Percentiles rank a stretch among this genome's conserved stretches.
These are phyloP conservation scores for Ceratocystis albifundus DNA, from an alignment of 2,329 filamentous ascomycete genomes.

Conservation along the genomic window DNA sequence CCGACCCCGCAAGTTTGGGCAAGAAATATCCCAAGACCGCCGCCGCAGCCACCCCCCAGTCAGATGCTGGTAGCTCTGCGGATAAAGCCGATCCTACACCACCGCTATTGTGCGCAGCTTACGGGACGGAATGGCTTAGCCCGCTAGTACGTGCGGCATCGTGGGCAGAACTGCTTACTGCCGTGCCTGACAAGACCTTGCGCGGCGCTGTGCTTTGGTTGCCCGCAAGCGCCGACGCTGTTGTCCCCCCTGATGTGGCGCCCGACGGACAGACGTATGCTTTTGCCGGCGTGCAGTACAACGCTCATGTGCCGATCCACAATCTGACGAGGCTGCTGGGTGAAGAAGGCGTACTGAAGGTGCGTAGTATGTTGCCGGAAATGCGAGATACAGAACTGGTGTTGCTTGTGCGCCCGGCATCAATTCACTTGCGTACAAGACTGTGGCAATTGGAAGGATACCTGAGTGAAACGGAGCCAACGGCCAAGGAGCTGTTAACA, in stretches of 20 bases:
- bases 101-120: background rate
- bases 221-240: constrained; percentile 15
- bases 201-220: constrained; percentile 39
- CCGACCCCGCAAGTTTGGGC: constrained; percentile 18
- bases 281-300: constrained; percentile 30
- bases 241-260: constrained; percentile 25
- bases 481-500: too few relatives aligned
- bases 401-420: constrained; percentile 35
- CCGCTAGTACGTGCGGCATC: constrained; percentile 28
- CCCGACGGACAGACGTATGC: constrained; percentile 38
- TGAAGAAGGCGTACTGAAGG: constrained; percentile 32
- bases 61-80: constrained; percentile 18
- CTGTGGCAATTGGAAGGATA: constrained; percentile 52
- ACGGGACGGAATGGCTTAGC: background rate
- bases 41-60: constrained; percentile 10
- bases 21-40: constrained; percentile 23
- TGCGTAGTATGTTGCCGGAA: constrained; percentile 31
- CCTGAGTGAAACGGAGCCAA: constrained; percentile 1
- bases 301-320: constrained; percentile 39
- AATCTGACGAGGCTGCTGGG: constrained; percentile 44
- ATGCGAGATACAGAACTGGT: constrained; percentile 34
- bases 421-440: constrained; percentile 37
- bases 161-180: constrained; percentile 36
- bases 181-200: constrained; percentile 32
- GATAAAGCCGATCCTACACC: constrained; percentile 29